Conservation (phyloP, 352 stramenopile genomes). For the Phytophthora agathidicida region DNA sequence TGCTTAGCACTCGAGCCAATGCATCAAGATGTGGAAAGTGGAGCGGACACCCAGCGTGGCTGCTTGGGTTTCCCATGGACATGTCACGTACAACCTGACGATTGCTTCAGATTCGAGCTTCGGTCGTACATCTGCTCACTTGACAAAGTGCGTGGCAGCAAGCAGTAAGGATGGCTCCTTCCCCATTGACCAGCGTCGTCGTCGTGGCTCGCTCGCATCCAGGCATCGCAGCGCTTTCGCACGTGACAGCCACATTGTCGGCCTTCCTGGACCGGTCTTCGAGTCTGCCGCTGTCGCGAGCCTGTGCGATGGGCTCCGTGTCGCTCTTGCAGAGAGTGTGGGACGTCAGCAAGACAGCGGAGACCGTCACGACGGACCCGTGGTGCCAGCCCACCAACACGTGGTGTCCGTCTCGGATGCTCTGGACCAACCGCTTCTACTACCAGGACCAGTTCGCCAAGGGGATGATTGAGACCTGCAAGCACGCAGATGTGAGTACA, state of each 20-base stretch:
- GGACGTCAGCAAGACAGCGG: conserved; percentile 17
- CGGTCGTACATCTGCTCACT: conserved; percentile 5
- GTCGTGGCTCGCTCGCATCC: conserved; percentile 24
- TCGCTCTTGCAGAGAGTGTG: conserved; percentile 22
- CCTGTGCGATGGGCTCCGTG: conserved; percentile 19
- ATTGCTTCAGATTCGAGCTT: conserved; percentile 26
- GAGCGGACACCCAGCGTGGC: background rate
- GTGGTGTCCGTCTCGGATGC: conserved; percentile 24
- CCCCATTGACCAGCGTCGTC: conserved; percentile 18
- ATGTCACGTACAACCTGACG: conserved; percentile 17
- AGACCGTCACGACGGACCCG: conserved; percentile 5
- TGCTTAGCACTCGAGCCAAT: conserved; percentile 2
- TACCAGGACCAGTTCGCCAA: conserved; percentile 33
- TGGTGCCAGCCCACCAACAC: conserved; percentile 23
- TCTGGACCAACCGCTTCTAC: conserved; percentile 33
- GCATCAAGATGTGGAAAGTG: background rate
- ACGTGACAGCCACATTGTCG: conserved; percentile 23
- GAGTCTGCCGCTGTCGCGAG: conserved; percentile 25
- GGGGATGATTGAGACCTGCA: conserved; percentile 20
- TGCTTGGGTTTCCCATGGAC: background rate
- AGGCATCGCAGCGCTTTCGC: conserved; percentile 23
- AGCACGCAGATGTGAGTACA: conserved; percentile 10
- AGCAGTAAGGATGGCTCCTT: conserved; percentile 17
- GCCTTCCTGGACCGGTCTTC: conserved; percentile 27
- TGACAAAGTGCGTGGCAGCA: conserved; percentile 27